Conservation (phyloP, 176 grass and related monocot species). For the Ensete glaucum region DNA sequence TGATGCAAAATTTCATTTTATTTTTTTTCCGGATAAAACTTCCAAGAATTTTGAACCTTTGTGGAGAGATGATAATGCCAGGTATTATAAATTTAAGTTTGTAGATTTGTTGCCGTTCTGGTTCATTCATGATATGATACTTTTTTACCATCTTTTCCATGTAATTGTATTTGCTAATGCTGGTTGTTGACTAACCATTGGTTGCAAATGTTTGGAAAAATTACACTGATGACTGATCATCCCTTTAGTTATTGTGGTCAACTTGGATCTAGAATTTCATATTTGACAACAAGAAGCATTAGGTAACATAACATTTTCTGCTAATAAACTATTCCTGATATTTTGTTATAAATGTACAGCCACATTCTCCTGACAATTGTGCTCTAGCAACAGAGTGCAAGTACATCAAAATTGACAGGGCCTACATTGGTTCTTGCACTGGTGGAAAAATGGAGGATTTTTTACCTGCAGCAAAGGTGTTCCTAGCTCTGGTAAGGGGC, state of each 20-base stretch:
- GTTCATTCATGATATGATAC: background rate
- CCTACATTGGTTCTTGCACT: conserved; percentile 97
- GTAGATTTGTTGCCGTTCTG: background rate
- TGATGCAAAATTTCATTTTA: conserved; percentile 6
- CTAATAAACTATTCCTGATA: conserved; percentile 4
- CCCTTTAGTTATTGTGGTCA: background rate
- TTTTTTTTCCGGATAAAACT: conserved; percentile 53
- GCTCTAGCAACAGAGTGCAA: conserved; percentile 95
- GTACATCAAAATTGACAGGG: conserved; percentile 84
- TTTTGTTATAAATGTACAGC: conserved; percentile 35
- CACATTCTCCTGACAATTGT: conserved; percentile 94
- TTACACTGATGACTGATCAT: background rate
- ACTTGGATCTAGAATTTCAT: background rate
- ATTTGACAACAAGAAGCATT: no score
- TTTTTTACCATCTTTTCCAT: no score
- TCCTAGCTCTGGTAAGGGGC: conserved; percentile 73
- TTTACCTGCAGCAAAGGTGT: conserved; percentile 77
- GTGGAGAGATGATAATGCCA: conserved; percentile 71
- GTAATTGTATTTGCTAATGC: no score
- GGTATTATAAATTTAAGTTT: conserved; percentile 24
- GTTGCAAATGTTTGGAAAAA: conserved; percentile 69
- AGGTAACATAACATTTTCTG: background rate
- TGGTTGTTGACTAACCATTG: conserved; percentile 26
- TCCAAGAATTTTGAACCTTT: conserved; percentile 55
- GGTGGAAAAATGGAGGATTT: conserved; percentile 96